phyloP scores from a whole-genome alignment of 2,329 filamentous ascomycete species.

The Hymenoscyphus fructigenus region DNA sequence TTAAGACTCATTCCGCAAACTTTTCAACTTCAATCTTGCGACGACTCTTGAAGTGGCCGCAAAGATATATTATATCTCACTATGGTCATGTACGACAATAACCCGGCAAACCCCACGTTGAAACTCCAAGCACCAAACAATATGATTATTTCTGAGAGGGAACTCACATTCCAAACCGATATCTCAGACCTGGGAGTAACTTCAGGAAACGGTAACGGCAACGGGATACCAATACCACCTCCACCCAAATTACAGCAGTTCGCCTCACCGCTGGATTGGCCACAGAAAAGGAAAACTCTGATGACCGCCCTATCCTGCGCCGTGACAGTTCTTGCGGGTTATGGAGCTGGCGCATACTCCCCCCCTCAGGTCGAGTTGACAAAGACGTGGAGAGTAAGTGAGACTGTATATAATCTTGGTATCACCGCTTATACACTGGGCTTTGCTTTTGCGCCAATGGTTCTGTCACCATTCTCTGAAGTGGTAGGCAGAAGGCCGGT shows the following conservation, averaged over 20 bases:
- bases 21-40: too few species aligned
- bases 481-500: slow-evolving; percentile 84
- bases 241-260: slow-evolving; percentile 67
- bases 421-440: slow-evolving; percentile 81
- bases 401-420: slow-evolving; percentile 66
- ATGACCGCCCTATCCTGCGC: slow-evolving; percentile 73
- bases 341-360: slow-evolving; percentile 77
- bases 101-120: too few species aligned
- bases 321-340: slow-evolving; percentile 76
- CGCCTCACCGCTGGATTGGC: slow-evolving; percentile 72
- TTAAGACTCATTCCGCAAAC: too few species aligned
- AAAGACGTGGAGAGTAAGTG: slow-evolving; percentile 62
- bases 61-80: too few species aligned
- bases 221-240: too few species aligned
- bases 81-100: too few species aligned
- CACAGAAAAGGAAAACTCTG: slow-evolving; percentile 63
- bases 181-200: too few species aligned
- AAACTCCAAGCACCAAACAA: too few species aligned
- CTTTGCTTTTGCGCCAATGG: slow-evolving; percentile 82
- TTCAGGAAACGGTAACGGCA: too few species aligned
- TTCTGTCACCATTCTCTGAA: slow-evolving; percentile 83
- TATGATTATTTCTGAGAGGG: too few species aligned
- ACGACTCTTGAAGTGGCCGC: too few species aligned
- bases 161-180: too few species aligned
- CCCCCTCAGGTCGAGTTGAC: slow-evolving; percentile 66